Base-by-base conservation (phyloP, 2,329 filamentous ascomycete species). In the Scytalidium lignicola region DNA sequence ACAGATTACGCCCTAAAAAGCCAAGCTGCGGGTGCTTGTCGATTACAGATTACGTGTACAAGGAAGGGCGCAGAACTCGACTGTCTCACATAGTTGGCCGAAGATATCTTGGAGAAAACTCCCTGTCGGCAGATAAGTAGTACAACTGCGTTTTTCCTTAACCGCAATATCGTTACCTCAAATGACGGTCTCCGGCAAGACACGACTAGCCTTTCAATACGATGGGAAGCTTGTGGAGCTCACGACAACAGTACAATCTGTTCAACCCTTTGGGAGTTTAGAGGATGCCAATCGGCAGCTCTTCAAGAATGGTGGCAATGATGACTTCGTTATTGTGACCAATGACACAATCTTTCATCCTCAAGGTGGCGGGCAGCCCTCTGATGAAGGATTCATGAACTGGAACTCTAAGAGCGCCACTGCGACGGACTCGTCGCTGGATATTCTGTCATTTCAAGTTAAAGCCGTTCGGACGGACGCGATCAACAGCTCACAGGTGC, bases 321-420 rank as follows among this genome's bases (percentile, higher is more conserved):
- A 73, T 1, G 73, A 80, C 55, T 73, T 75, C 58, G 75, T 82
- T n/a, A 64, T 88, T 18, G 72, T 80, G 5, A 85, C 82, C 0
- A 70, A 78, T 2, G 67, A 77, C 43, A 89, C 86, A n/a, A 83
- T 89, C 52, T 90, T 90, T 66, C 83, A 90, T 53, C 80, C 83
- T 0, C 86, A 90, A 64, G 86, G 86, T 18, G 86, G 86, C 51
- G 86, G 86, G 7, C 86, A 90, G 59, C 86, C 86, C 1, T 83
- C 79, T 0, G 86, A 90, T 53, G 71, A 74, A 10, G 86, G 86
- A 18, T 67, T 61, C 39, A 85, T 89, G 53, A 67, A 65, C 0
- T 54, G 57, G 44, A 46, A 58, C 1, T 22, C 55, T 12, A 37
- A 54, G 10, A 28, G 44, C 0, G 18, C 43, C 10, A 15, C 17